Evolutionary conservation across 768 basidiomycete species (phyloP), one percentile per base, ranked within the genome.

Genomic region (Tylopilus vinaceipallidus): DNA sequence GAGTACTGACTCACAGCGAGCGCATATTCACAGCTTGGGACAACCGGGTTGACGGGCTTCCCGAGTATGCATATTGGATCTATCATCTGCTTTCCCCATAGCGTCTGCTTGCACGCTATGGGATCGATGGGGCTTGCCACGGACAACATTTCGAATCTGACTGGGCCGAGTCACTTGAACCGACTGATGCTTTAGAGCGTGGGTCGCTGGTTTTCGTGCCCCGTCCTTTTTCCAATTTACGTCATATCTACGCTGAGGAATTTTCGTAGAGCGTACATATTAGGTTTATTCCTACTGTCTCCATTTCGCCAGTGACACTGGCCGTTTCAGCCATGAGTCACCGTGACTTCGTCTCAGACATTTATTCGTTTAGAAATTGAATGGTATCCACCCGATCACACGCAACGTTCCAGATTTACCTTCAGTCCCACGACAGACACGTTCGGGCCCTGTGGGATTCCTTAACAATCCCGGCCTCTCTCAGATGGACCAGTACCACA

Each of bases 21-120:
- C 1, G 81, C 82, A 60, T 73, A 80, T 58, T 82, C 69, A 9
- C 84, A 77, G 47, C 73, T 79, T 30, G 72, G 65, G 14, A 87
- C 62, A 39, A 86, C 86, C 10, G 86, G 86, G 56, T 85, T 89
- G 36, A 47, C 47, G 54, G 38, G 45, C 24, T 59, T 60, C 44
- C 42, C 54, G 17, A 32, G 17, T 5, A 40, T 13, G 29, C 23
- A 8, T 2, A 27, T 22, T 4, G 34, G n/a, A 24, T 39, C 27
- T 40, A 40, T 20, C 6, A 19, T 26, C 2, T 43, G 27, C 38
- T 29, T 35, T 6, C 46, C 34, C 24, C 36, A 48, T 17, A 29
- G 1, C 14, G 13, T 34, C 23, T 45, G 20, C 33, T 40, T 49
- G 50, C 12, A 38, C 8, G 38, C 26, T 3, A 7, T n/a, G 12